phyloP scores from a whole-genome alignment of 495 filamentous ascomycete species.

The Penicillium malachiteum region DNA sequence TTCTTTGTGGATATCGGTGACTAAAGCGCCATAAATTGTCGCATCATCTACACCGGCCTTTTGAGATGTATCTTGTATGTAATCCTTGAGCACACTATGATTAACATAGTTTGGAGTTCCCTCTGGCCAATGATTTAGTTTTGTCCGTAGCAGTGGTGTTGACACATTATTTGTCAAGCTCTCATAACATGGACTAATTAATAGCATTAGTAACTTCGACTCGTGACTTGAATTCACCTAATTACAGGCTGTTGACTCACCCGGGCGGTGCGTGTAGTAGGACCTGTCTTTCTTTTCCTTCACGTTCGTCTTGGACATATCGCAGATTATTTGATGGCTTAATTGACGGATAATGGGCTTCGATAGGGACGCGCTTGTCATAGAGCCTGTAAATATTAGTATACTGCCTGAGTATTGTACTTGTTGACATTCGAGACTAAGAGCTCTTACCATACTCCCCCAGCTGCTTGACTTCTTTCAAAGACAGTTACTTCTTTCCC shows the following conservation, averaged over 20 bases:
- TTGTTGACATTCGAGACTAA: neutral
- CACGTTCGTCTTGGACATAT: slow-evolving; percentile 20
- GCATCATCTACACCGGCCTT: slow-evolving; percentile 47
- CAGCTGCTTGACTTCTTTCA: slow-evolving; percentile 56
- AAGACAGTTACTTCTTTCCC: slow-evolving; percentile 64
- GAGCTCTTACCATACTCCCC: slow-evolving; percentile 60
- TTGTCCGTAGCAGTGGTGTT: slow-evolving; percentile 58
- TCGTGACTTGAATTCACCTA: neutral
- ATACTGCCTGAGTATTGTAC: too few species aligned
- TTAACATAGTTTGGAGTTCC: slow-evolving; percentile 57
- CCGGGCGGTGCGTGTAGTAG: slow-evolving; percentile 53
- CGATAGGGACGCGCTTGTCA: slow-evolving; percentile 56
- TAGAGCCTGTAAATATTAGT: slow-evolving; percentile 44
- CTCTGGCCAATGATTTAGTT: slow-evolving; percentile 58
- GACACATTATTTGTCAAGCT: slow-evolving; percentile 66
- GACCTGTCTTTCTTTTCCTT: slow-evolving; percentile 20
- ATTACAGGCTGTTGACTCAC: slow-evolving; percentile 20
- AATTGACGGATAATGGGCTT: slow-evolving; percentile 56
- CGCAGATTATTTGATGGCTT: slow-evolving; percentile 41
- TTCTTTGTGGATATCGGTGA: slow-evolving; percentile 52
- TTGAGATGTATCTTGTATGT: slow-evolving; percentile 57
- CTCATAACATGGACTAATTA: slow-evolving; percentile 53
- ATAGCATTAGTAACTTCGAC: slow-evolving; percentile 4
- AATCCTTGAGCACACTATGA: slow-evolving; percentile 54
- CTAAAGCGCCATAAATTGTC: slow-evolving; percentile 56